phyloP scores from a whole-genome alignment of 148 eudicot genomes.

The Rheum nobile region DNA sequence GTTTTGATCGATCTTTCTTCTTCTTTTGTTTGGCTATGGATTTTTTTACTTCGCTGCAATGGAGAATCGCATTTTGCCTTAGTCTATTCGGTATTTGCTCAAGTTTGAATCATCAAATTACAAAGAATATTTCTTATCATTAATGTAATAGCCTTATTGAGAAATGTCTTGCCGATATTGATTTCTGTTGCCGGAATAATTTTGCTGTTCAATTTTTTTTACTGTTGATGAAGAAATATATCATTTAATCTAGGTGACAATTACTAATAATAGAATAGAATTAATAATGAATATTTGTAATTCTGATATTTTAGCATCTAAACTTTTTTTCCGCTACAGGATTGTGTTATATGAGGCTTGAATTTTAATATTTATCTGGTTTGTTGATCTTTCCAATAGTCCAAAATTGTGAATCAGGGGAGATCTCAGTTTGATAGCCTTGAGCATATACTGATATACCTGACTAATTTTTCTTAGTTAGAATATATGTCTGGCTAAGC shows the following conservation, averaged over 20 bases:
- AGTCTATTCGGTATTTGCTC: neutral
- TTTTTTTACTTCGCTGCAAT: neutral
- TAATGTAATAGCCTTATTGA: neutral
- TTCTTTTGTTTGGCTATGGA: neutral
- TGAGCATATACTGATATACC: neutral
- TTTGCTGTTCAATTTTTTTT: neutral
- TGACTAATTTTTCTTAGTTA: too few species aligned
- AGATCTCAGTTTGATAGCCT: neutral
- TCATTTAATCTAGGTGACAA: too few species aligned
- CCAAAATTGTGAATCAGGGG: neutral
- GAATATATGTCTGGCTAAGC: neutral
- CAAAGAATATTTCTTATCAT: neutral
- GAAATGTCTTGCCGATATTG: neutral
- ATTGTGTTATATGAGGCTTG: neutral
- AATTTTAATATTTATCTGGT: neutral
- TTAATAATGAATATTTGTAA: too few species aligned
- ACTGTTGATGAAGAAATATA: too few species aligned
- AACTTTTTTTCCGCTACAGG: neutral
- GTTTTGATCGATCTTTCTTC: neutral
- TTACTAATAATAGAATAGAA: too few species aligned
- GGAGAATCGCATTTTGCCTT: neutral
- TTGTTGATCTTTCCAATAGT: neutral
- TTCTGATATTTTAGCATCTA: too few species aligned
- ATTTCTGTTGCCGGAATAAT: neutral
- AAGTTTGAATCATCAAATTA: neutral